phyloP scores from a whole-genome alignment of 2,329 filamentous ascomycete genomes.

The Teratosphaeria zuluensis region DNA sequence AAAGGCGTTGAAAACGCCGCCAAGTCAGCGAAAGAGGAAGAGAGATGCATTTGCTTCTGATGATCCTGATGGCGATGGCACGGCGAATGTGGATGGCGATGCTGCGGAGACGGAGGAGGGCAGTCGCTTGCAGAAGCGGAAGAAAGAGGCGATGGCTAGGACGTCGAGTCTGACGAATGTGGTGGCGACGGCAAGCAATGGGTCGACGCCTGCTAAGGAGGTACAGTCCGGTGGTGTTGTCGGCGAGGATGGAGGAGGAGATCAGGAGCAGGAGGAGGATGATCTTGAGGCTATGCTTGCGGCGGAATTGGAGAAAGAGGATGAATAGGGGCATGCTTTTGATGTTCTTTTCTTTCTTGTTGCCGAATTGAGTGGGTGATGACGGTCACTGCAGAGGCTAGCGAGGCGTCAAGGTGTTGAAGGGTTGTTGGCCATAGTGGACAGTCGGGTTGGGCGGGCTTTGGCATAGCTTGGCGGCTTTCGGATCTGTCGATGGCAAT shows the following conservation, averaged over 20 bases:
- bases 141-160: slow-evolving; percentile 38
- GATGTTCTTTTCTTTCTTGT: not conserved
- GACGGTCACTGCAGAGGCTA: not conserved
- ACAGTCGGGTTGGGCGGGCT: not conserved
- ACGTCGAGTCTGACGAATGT: slow-evolving; percentile 39
- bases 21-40: slow-evolving; percentile 22
- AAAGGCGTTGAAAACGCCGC: slow-evolving; percentile 15
- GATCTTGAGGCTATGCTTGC: slow-evolving; percentile 50
- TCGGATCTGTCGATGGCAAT: not conserved
- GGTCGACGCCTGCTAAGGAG: slow-evolving; percentile 6
- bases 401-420: not conserved
- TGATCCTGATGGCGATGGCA: slow-evolving; percentile 22
- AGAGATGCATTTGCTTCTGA: slow-evolving; percentile 14
- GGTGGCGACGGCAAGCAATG: slow-evolving; percentile 5
- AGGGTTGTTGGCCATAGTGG: not conserved
- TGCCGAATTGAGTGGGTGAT: not conserved
- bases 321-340: slow-evolving; percentile 7
- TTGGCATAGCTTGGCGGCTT: not conserved
- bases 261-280: slow-evolving; percentile 27
- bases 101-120: slow-evolving; percentile 32
- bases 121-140: slow-evolving; percentile 37
- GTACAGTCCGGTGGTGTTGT: slow-evolving; percentile 32
- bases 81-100: slow-evolving; percentile 23
- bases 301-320: slow-evolving; percentile 31
- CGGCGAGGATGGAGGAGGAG: slow-evolving; percentile 32